These are phyloP conservation scores for Tuber aestivum DNA, from an alignment of 495 filamentous ascomycete species.

Conservation along the genomic window DNA sequence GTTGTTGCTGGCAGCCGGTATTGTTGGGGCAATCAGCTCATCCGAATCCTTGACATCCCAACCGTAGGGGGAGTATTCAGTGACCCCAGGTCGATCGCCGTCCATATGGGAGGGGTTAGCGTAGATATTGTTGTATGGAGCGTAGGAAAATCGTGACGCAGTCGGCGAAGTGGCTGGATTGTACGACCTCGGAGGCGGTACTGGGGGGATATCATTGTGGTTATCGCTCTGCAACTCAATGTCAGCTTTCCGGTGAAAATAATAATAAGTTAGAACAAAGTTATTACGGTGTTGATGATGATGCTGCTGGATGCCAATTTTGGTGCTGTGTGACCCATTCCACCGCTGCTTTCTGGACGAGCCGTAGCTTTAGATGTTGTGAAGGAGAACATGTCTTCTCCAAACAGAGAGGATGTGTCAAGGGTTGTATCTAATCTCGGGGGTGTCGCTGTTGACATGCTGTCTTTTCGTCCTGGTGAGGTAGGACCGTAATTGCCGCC, in stretches of 20 bases:
- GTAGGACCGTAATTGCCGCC: conserved; percentile 30
- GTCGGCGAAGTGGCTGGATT: conserved; percentile 33
- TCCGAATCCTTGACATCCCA: conserved; percentile 35
- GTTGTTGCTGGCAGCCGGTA: conserved; percentile 27
- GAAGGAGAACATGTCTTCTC: conserved; percentile 43
- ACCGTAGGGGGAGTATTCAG: conserved; percentile 38
- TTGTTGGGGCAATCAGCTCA: conserved; percentile 31
- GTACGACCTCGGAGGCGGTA: conserved; percentile 41
- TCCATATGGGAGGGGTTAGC: conserved; percentile 34
- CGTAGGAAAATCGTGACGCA: conserved; percentile 30
- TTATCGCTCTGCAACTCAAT: conserved; percentile 32
- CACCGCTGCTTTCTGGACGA: conserved; percentile 23
- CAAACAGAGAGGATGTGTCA: conserved; percentile 41
- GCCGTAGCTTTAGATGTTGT: conserved; percentile 27
- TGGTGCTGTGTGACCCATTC: conserved; percentile 40
- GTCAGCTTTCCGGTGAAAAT: conserved; percentile 21
- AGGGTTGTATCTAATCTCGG: conserved; percentile 40
- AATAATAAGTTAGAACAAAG: conserved; percentile 10
- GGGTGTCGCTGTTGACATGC: conserved; percentile 31
- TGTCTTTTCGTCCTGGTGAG: conserved; percentile 27
- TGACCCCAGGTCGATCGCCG: conserved; percentile 34
- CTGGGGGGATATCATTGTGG: conserved; percentile 39
- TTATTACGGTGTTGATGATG: conserved; percentile 40
- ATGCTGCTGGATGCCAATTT: conserved; percentile 38
- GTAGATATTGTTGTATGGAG: conserved; percentile 39